Percentiles rank a stretch among this genome's conserved stretches.
These are phyloP conservation scores for Saccharomycopsis olivae DNA, from an alignment of 805 yeast species.

Conservation along the genomic window DNA sequence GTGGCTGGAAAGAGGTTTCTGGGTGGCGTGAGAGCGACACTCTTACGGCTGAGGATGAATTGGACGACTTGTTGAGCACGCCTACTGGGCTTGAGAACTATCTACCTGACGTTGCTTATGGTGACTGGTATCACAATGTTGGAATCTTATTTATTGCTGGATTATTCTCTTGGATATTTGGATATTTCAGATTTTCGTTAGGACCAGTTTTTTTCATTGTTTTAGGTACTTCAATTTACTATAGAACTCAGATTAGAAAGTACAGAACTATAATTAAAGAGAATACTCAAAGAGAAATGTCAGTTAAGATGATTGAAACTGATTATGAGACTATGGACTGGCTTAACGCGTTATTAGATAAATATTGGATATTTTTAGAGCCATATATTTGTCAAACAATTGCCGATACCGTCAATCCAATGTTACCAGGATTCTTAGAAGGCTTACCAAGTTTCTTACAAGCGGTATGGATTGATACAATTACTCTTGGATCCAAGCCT, in stretches of 20 bases:
- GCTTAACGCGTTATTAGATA: constrained; percentile 81
- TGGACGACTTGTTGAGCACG: constrained; percentile 55
- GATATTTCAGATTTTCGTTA: constrained; percentile 63
- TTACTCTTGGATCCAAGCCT: constrained; percentile 92
- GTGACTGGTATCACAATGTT: constrained; percentile 96
- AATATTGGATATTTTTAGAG: constrained; percentile 86
- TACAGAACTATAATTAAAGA: constrained; percentile 69
- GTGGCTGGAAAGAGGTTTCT: constrained; percentile 94
- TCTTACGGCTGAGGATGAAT: constrained; percentile 56
- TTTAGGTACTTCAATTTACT: constrained; percentile 51
- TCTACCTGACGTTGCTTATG: constrained; percentile 67
- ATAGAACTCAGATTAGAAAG: constrained; percentile 75
- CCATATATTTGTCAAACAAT: constrained; percentile 83
- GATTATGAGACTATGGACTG: constrained; percentile 95
- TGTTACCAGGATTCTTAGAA: constrained; percentile 57
- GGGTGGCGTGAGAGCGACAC: constrained; percentile 69
- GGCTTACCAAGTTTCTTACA: constrained; percentile 73
- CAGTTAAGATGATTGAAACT: constrained; percentile 69
- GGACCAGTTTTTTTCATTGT: constrained; percentile 75
- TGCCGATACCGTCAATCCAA: constrained; percentile 75
- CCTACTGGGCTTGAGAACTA: constrained; percentile 68
- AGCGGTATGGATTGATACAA: constrained; percentile 73
- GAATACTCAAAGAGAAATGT: constrained; percentile 75
- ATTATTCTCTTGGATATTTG: constrained; percentile 65
- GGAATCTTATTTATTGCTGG: constrained; percentile 61